Percentiles rank a stretch among this genome's conserved stretches.
Conservation (phyloP, 1,139 yeast species). For the Debaryomycetaceae sp. region DNA sequence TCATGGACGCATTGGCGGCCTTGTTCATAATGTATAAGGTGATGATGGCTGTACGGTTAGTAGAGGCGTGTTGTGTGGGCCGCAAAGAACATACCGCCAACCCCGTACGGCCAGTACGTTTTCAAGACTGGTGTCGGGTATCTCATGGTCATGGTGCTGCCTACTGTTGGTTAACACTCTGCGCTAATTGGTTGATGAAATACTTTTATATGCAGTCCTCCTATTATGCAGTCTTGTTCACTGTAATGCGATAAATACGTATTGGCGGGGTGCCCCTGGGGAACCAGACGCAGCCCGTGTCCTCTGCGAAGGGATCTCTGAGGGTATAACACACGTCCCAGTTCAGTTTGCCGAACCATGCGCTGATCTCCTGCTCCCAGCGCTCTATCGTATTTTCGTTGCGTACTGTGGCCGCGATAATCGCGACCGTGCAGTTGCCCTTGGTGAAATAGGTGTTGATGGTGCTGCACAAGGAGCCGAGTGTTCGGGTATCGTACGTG, state of each 20-base stretch:
- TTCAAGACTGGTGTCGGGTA: slow-evolving; percentile 39
- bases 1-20: slow-evolving; percentile 32
- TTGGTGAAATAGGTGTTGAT: slow-evolving; percentile 27
- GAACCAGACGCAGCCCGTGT: slow-evolving; percentile 17
- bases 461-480: slow-evolving; percentile 45
- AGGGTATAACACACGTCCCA: slow-evolving; percentile 15
- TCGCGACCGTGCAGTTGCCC: slow-evolving; percentile 20
- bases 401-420: slow-evolving; percentile 69
- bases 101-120: slow-evolving; percentile 39
- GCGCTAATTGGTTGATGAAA: background rate
- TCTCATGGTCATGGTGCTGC: slow-evolving; percentile 12
- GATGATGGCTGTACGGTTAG: slow-evolving; percentile 24
- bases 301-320: slow-evolving; percentile 10
- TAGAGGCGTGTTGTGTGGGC: slow-evolving; percentile 1
- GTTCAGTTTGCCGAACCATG: slow-evolving; percentile 10
- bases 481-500: slow-evolving; percentile 60
- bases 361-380: slow-evolving; percentile 38
- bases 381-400: slow-evolving; percentile 43
- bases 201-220: background rate
- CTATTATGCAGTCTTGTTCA: no score
- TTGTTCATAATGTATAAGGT: slow-evolving; percentile 35
- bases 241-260: slow-evolving; percentile 22
- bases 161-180: background rate
- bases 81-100: slow-evolving; percentile 34
- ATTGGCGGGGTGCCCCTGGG: slow-evolving; percentile 31